Evolutionary conservation across 257 asterid genomes (phyloP).

Genomic region (Lycium ferocissimum): DNA sequence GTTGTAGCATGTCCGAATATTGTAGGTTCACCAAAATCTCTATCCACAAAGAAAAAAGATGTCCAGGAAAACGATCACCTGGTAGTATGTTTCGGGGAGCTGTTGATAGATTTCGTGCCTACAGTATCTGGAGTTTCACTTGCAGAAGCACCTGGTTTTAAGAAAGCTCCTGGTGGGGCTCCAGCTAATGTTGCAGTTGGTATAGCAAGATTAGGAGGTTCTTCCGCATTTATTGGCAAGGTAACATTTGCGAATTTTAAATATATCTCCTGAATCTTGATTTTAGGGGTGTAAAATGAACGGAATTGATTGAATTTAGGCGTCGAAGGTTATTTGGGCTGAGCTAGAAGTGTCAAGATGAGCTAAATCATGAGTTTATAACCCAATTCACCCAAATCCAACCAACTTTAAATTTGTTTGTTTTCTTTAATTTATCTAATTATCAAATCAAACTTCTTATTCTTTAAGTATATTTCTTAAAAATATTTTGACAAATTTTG

Average conservation of each 20-base stretch:
- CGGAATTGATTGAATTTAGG: no score
- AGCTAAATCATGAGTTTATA: no score
- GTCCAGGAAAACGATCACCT: slow-evolving; percentile 34
- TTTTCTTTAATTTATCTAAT: no score
- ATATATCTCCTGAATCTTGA: no score
- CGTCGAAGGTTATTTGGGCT: no score
- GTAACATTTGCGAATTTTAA: slow-evolving; percentile 38
- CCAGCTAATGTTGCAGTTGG: slow-evolving; percentile 93
- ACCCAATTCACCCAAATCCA: no score
- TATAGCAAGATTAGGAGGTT: slow-evolving; percentile 80
- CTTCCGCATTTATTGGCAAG: slow-evolving; percentile 90
- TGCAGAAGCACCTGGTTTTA: slow-evolving; percentile 89
- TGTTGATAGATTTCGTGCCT: slow-evolving; percentile 96
- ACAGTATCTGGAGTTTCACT: slow-evolving; percentile 82
- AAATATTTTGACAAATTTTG: no score
- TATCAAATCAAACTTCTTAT: no score
- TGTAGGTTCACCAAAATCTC: slow-evolving; percentile 8
- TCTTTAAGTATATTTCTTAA: no score
- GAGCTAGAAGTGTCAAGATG: no score
- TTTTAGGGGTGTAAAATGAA: not conserved
- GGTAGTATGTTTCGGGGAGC: slow-evolving; percentile 88
- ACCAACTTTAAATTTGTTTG: no score
- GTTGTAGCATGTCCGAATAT: not conserved
- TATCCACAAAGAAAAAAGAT: not conserved
- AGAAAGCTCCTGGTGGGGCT: slow-evolving; percentile 93